Percentiles rank a stretch among this genome's conserved stretches.
Conservation (phyloP, 1,284 basidiomycete genomes). For the Porodaedalea pini region DNA sequence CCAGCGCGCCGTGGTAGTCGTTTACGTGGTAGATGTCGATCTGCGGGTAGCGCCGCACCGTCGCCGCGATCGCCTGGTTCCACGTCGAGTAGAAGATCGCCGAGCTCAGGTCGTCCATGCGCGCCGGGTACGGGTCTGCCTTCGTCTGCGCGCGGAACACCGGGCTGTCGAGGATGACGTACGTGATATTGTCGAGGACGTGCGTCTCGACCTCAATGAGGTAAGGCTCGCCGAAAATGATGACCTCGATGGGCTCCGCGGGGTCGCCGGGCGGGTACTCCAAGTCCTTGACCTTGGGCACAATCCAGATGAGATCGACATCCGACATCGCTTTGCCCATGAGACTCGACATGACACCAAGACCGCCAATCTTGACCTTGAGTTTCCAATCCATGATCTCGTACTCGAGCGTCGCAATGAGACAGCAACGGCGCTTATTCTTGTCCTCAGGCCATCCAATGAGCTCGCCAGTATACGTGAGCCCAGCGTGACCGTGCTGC, state of each 20-base stretch:
- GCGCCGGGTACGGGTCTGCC: constrained; percentile 88
- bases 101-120: constrained; percentile 93
- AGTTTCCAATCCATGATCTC: constrained; percentile 95
- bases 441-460: constrained; percentile 94
- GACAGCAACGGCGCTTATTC: constrained; percentile 82
- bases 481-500: constrained; percentile 55
- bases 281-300: constrained; percentile 90
- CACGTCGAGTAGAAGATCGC: constrained; percentile 96
- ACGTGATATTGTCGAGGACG: constrained; percentile 89
- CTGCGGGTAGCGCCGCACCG: constrained; percentile 77
- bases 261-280: constrained; percentile 90
- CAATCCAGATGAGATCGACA: constrained; percentile 88
- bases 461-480: constrained; percentile 45
- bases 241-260: constrained; percentile 88
- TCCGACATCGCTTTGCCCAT: constrained; percentile 98
- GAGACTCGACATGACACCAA: constrained; percentile 93
- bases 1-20: constrained; percentile 90
- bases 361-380: constrained; percentile 94
- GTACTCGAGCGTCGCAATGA: constrained; percentile 90
- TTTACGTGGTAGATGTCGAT: constrained; percentile 89
- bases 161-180: constrained; percentile 86
- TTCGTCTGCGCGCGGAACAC: constrained; percentile 95
- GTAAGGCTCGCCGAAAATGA: constrained; percentile 93
- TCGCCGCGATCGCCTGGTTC: constrained; percentile 92
- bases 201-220: constrained; percentile 93